These are phyloP conservation scores for Gentiana straminea DNA, from an alignment of 257 asterid species.

Conservation along the genomic window DNA sequence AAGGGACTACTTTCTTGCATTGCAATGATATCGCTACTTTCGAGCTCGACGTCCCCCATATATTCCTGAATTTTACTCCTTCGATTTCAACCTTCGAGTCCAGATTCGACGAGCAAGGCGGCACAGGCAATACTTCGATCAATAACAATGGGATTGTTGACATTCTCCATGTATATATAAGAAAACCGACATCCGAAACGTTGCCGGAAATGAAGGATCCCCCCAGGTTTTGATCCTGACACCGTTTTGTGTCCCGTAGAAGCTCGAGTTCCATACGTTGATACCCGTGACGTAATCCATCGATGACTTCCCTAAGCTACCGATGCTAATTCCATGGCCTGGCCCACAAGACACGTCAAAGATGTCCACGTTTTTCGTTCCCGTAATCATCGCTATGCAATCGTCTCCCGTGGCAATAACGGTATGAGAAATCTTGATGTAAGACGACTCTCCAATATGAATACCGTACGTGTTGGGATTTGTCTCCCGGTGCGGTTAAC, in stretches of 20 bases:
- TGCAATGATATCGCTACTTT: slow-evolving; percentile 30
- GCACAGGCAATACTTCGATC: slow-evolving; percentile 59
- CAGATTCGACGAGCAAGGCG: slow-evolving; percentile 12
- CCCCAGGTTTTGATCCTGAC: slow-evolving; percentile 70
- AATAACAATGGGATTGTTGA: slow-evolving; percentile 48
- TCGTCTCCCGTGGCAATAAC: slow-evolving; percentile 63
- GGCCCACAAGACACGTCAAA: slow-evolving; percentile 47
- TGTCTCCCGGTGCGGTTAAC: slow-evolving; percentile 36
- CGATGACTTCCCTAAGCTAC: slow-evolving; percentile 41
- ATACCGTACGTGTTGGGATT: slow-evolving; percentile 81
- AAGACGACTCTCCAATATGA: slow-evolving; percentile 41
- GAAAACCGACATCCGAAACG: slow-evolving; percentile 35
- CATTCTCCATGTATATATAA: slow-evolving; percentile 35
- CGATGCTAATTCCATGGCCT: slow-evolving; percentile 70
- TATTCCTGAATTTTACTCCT: slow-evolving; percentile 52
- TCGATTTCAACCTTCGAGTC: slow-evolving; percentile 14
- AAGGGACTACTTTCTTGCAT: slow-evolving; percentile 41
- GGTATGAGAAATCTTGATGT: slow-evolving; percentile 21
- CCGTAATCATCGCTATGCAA: slow-evolving; percentile 57
- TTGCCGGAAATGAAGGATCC: slow-evolving; percentile 23
- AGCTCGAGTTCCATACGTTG: slow-evolving; percentile 29
- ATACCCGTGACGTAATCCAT: slow-evolving; percentile 27
- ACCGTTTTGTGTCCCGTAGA: slow-evolving; percentile 44
- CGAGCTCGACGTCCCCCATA: slow-evolving; percentile 46
- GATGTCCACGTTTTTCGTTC: slow-evolving; percentile 35